Base-by-base conservation (phyloP, 306 rosid genomes). In the Lotus japonicus region DNA sequence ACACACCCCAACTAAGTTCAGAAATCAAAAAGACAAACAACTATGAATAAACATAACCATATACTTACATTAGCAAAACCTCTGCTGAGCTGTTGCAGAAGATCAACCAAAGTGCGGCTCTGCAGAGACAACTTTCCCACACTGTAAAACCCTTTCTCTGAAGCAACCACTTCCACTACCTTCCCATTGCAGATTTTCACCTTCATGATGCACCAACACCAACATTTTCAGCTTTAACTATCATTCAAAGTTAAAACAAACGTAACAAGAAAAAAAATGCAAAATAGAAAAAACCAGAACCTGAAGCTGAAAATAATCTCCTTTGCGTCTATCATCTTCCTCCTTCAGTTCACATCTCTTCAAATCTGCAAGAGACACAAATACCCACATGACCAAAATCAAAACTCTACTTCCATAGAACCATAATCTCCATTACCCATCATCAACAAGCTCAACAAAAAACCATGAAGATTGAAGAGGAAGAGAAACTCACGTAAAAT, bases 131-230 rank as follows among this genome's bases (percentile, higher is more conserved):
- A 95, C 65, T 85, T 94, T 31, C 96, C 98, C 5, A 80, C 79
- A n/a, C 79, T 82, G 65, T 88, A 85, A 76, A 90, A 94, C 64
- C 98, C 98, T 77, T 94, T 90, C 54, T 80, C 82, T 52, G 98
- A 90, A 67, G 88, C 90, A 62, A 84, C 82, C 73, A 86, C 98
- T 73, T 84, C 95, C 73, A 94, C 65, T 58, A 80, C 80, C 80
- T 90, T 94, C 35, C 98, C 98, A 68, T 90, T 94, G 82, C 96
- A 84, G 46, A 94, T 90, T 82, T 84, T 94, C 45, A 90, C 83
- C 98, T 92, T 87, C 86, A 76, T 10, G 84, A 74, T 8, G 4
- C 66, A 76, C 28, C 43, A 44, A 70, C 39, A 52, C 56, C 58
- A 52, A 59, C 58, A 62, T 28, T 66, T 58, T 55, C 35, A 72